These are phyloP conservation scores for Boletellus ananas DNA, from an alignment of 768 basidiomycete genomes.

Conservation along the genomic window DNA sequence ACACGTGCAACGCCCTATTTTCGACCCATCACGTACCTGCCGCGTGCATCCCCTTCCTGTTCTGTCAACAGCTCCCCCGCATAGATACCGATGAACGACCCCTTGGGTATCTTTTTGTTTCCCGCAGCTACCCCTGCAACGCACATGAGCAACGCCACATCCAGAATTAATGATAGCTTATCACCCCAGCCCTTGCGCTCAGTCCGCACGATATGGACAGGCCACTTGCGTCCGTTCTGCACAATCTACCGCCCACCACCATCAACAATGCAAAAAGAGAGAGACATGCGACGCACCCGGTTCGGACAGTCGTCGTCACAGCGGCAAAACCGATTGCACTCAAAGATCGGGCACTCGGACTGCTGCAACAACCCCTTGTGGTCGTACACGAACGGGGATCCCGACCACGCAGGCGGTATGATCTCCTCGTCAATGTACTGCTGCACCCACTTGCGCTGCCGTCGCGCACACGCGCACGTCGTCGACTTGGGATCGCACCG, in stretches of 20 bases:
- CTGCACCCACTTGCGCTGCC: slow-evolving; percentile 43
- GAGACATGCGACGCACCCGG: slow-evolving; percentile 43
- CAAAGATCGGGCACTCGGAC: slow-evolving; percentile 64
- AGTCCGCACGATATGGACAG: slow-evolving; percentile 68
- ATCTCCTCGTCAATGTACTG: slow-evolving; percentile 16
- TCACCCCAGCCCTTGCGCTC: slow-evolving; percentile 81
- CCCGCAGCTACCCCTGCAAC: slow-evolving; percentile 67
- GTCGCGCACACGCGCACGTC: slow-evolving; percentile 64
- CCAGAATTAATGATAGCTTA: slow-evolving; percentile 11
- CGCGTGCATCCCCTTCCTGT: slow-evolving; percentile 61
- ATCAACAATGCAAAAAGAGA: background rate
- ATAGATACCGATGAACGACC: slow-evolving; percentile 81
- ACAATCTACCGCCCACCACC: slow-evolving; percentile 54
- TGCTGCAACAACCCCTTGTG: slow-evolving; percentile 49
- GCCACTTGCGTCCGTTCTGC: slow-evolving; percentile 67
- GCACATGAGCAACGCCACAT: background rate
- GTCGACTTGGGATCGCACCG: slow-evolving; percentile 70
- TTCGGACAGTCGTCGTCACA: slow-evolving; percentile 83
- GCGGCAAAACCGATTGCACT: slow-evolving; percentile 79
- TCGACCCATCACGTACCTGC: slow-evolving; percentile 39
- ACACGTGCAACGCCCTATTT: background rate
- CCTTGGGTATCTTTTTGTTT: slow-evolving; percentile 56
- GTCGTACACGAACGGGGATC: slow-evolving; percentile 68
- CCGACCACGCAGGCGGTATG: slow-evolving; percentile 32
- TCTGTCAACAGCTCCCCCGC: slow-evolving; percentile 79